Base-by-base conservation (phyloP, 768 basidiomycete species). In the Mrakia frigida region DNA sequence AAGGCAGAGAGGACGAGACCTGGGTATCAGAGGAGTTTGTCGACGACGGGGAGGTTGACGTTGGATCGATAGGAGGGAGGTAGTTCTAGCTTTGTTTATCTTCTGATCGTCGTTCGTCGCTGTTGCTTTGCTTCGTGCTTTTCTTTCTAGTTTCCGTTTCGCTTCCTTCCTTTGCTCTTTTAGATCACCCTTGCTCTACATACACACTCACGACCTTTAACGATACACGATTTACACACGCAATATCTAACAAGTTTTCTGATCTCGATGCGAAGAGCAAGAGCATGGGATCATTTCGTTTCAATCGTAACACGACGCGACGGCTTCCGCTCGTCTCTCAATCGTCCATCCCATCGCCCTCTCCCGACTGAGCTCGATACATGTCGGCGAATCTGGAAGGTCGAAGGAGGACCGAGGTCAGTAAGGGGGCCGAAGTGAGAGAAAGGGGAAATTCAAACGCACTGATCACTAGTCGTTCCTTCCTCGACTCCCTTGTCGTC, bases 401-500 rank as follows among this genome's bases (percentile, higher is more conserved):
- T n/a, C n/a, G n/a, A 33, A 60, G 33, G 39, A 5, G 10, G 18
- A 37, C 68, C 39, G 35, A 16, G 60, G 14, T 25, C 25, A 28
- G n/a, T n/a, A 23, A 73, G 43, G 7, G n/a, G 31, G 18, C 11
- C 6, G 37, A 31, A 37, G 53, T 39, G 78, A 50, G 46, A 6
- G 43, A 43, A 21, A 18, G 6, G 18, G 46, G 21, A 18, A 21
- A 50, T 2, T 9, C 16, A 14, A 46, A 50, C 78, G 25, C n/a
- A 80, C 81, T 92, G 89, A 28, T 87, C 85, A 2, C 89, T 86
- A 5, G 90, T 89, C 79, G 89, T 93, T 2, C 92, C 93, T 79
- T 90, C 83, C 80, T 90, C 89, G 70, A 89, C 86, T 7, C 80
- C 80, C 83, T 93, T 94, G 83, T 95, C 94, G 14, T 90, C 88